phyloP scores from a whole-genome alignment of 75 land plant genomes.

The Pinus taeda region DNA sequence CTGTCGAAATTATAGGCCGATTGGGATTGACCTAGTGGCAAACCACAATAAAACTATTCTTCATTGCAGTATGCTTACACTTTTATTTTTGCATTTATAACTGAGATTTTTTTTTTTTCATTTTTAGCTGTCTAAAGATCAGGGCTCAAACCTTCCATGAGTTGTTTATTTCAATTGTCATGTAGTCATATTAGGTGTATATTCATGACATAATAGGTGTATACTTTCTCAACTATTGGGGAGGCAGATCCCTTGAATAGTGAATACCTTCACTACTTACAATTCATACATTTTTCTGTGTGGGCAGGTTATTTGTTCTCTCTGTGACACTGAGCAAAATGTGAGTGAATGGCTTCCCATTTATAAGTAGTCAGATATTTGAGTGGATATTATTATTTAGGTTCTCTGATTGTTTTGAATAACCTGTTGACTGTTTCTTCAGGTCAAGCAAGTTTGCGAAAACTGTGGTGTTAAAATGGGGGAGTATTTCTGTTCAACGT shows the following conservation, averaged over 20 bases:
- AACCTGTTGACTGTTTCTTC: not conserved
- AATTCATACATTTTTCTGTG: not conserved
- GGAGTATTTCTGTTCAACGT: constrained; percentile 78
- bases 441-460: constrained; percentile 71
- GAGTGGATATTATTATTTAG: not conserved
- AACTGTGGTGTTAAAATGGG: constrained; percentile 97
- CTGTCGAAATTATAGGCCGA: no score
- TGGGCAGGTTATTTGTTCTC: constrained; percentile 78
- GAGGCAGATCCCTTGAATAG: not conserved
- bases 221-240: no score
- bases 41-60: no score
- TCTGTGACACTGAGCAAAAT: constrained; percentile 88
- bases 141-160: no score
- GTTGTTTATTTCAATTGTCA: no score
- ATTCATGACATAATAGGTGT: no score
- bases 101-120: no score
- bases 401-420: not conserved
- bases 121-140: no score
- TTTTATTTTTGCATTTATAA: no score
- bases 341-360: constrained; percentile 39
- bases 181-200: no score
- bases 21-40: no score
- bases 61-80: no score
- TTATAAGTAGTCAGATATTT: not conserved
- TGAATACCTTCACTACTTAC: not conserved